Base-by-base conservation (phyloP, 176 grass and related monocot genomes). In the Leersia perrieri region DNA sequence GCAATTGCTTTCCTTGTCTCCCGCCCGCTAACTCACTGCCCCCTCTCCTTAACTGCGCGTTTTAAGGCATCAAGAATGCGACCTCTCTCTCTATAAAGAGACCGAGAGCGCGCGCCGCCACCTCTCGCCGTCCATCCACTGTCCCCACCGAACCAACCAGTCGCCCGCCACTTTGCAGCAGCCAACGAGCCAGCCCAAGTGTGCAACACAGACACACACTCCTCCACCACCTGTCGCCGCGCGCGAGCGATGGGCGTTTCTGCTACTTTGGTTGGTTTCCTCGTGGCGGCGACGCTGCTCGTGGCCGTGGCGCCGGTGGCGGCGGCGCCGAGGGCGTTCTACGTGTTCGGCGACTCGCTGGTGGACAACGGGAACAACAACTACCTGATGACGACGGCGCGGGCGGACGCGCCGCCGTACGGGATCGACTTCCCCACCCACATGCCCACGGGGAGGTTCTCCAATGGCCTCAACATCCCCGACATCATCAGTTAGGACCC, bases 351-450 rank as follows among this genome's bases (percentile, higher is more conserved):
- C 5, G 92, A 94, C 78, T 94, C 92, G 18, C 89, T 94, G 15
- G 92, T 94, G 1, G 92, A 94, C 84, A 89, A 87, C 60, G 92
- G 92, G 73, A 91, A 94, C 92, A 94, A 94, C 84, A 89, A 94
- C 81, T 94, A 85, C 77, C 74, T 94, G 11, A 64, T 86, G 41
- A 94, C 92, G 3, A 89, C 83, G 51, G 92, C 92, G 60, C 89
- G 92, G 1, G 89, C 92, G 0, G 92, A 94, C 72, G 66, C 86
- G 29, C 92, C 84, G 42, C 92, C 92, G 33, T 94, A 94, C 84
- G 92, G 92, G 60, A 91, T 94, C 73, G 92, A 94, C 86, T 87
- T 70, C 61, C 92, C 92, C 5, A 87, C 80, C 16, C 89, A 84
- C 83, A 80, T 74, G 73, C 89, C 92, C 63, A 91, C 92, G 3